Evolutionary conservation across 108 stramenopile species (phyloP).

Genomic region (Epipyxis sp.): DNA sequence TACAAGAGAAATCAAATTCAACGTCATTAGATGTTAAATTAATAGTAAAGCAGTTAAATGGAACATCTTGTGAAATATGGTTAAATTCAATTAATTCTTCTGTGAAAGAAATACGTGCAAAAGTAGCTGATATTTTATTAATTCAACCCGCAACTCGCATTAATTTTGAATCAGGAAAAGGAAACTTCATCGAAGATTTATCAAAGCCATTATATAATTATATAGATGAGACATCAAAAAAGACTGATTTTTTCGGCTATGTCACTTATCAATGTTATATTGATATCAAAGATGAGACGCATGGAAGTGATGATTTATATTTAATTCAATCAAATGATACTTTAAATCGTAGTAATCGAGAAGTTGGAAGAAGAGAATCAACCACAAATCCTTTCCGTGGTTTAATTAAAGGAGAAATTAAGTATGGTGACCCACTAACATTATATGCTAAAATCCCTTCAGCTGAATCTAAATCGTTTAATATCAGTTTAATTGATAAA

Average conservation of each 20-base stretch:
- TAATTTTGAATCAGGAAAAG: slow-evolving; percentile 18
- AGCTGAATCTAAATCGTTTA: not conserved
- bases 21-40: not conserved
- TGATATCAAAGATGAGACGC: slow-evolving; percentile 8
- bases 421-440: not conserved
- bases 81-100: not conserved
- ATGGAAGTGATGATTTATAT: not conserved
- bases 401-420: not conserved
- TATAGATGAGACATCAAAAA: not conserved
- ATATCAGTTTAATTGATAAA: not conserved
- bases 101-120: not conserved
- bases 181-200: slow-evolving; percentile 27
- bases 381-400: not conserved
- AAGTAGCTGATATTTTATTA: not conserved
- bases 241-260: slow-evolving; percentile 28
- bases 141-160: not conserved
- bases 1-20: not conserved
- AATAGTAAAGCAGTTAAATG: not conserved
- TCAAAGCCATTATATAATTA: not conserved
- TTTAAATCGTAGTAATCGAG: not conserved
- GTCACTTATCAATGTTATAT: slow-evolving; percentile 8
- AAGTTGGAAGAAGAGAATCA: not conserved
- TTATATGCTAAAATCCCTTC: not conserved
- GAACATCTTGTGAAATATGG: not conserved
- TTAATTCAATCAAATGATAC: slow-evolving; percentile 8